Base-by-base conservation (phyloP, 805 yeast species). In the Candida michaelii region DNA sequence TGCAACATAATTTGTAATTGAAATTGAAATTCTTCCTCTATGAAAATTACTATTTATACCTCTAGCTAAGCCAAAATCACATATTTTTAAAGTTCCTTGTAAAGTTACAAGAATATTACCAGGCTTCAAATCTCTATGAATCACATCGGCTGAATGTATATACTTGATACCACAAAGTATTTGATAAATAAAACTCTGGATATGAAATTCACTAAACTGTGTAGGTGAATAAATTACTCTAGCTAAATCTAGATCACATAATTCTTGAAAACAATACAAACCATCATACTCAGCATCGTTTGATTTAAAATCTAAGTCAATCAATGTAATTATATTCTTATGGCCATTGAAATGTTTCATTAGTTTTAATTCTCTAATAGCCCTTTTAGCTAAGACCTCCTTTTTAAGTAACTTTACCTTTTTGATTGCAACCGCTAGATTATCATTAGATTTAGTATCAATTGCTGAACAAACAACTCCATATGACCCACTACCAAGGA, bases 41-140 rank as follows among this genome's bases (percentile, higher is more conserved):
- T 14, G 17, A 18, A 19, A 34, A 15, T 44, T 47, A 8, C 58
- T 66, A 53, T 55, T 63, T 10, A 88, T 71, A 1, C 95, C 95
- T 56, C 97, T 70, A 1, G 97, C 96, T 27, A 90, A 69, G 0
- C 98, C 98, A 69, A 90, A 90, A 64, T 90, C 98, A 63, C 97
- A 89, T 13, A 90, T 87, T 57, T 90, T 90, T 37, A 90, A 65
- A 4, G 63, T 69, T 0, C 98, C 97, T 42, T 80, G 81, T 1
- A 79, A 61, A 4, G 88, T 80, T 14, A 89, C 85, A 43, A 90
- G 68, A 3, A 90, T 82, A 59, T 90, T 90, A 0, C 95, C 95
- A 0, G 97, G 97, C 62, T 90, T 90, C 48, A 90, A 74, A 59
- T 90, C 98, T 43, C 98, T 73, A 59, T 90, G 98, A 42, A 90